Percentiles rank a stretch among this genome's conserved stretches.
Conservation (phyloP, 2,329 filamentous ascomycete genomes). For the Trichophyton mentagrophytes region DNA sequence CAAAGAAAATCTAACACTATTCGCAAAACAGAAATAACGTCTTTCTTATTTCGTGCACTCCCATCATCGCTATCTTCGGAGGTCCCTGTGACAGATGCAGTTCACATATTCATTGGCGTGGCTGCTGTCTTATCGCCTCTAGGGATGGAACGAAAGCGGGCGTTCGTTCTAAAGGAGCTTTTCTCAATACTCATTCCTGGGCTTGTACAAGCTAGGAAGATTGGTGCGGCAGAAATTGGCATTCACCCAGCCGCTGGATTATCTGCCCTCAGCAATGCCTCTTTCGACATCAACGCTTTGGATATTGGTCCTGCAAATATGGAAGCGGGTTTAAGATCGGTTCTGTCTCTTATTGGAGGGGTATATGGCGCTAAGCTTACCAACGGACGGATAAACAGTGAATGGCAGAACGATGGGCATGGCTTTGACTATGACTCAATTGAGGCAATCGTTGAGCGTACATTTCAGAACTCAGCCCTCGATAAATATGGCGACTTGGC, state of each 20-base stretch:
- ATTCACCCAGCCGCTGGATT: slow-evolving; percentile 87
- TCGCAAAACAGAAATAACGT: slow-evolving; percentile 50
- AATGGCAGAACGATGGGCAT: slow-evolving; percentile 11
- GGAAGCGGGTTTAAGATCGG: slow-evolving; percentile 29
- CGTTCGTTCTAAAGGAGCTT: slow-evolving; percentile 75
- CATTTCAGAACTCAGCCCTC: slow-evolving; percentile 34
- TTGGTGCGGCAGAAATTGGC: slow-evolving; percentile 89
- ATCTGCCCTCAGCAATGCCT: slow-evolving; percentile 51
- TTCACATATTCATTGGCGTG: slow-evolving; percentile 71
- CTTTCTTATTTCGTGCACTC: slow-evolving; percentile 55
- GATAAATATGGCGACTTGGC: slow-evolving; percentile 59
- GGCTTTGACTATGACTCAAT: slow-evolving; percentile 24
- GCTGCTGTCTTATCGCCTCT: slow-evolving; percentile 70
- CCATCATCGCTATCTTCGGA: slow-evolving; percentile 49
- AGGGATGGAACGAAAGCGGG: slow-evolving; percentile 77
- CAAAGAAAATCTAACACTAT: slow-evolving; percentile 33
- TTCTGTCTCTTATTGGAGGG: slow-evolving; percentile 28
- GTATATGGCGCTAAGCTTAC: slow-evolving; percentile 24
- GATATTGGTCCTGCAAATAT: slow-evolving; percentile 31
- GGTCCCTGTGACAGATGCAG: slow-evolving; percentile 61
- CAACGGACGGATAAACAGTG: slow-evolving; percentile 4
- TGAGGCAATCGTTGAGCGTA: slow-evolving; percentile 31
- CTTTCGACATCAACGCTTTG: slow-evolving; percentile 33
- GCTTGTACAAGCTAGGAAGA: slow-evolving; percentile 77
- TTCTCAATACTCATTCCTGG: slow-evolving; percentile 71